Percentiles rank a stretch among this genome's conserved stretches.
These are phyloP conservation scores for Diutina neorugosa DNA, from an alignment of 1,139 yeast genomes.

Conservation along the genomic window DNA sequence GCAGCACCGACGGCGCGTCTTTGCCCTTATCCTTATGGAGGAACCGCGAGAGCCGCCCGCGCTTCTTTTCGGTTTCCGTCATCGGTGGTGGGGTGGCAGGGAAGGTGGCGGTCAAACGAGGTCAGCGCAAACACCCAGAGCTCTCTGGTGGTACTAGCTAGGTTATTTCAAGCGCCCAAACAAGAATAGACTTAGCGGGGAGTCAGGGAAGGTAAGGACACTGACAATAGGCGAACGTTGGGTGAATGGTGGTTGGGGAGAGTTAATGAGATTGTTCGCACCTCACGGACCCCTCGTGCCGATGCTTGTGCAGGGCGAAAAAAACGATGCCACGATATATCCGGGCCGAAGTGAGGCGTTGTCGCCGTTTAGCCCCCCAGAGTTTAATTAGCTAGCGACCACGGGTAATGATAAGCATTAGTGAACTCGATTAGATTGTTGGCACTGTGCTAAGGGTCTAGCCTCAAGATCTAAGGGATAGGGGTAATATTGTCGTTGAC, in stretches of 20 bases:
- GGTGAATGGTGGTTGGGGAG: neutral
- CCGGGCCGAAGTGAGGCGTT: neutral
- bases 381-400: no score
- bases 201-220: no score
- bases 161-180: neutral
- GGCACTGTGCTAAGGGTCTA: no score
- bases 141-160: neutral
- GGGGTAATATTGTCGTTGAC: no score
- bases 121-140: no score
- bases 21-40: conserved; percentile 10
- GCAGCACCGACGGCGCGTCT: neutral
- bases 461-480: no score
- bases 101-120: neutral
- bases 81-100: neutral
- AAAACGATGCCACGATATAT: neutral
- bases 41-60: neutral
- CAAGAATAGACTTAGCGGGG: neutral
- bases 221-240: no score
- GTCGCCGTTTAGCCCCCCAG: neutral
- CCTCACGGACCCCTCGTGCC: neutral
- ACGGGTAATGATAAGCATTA: no score
- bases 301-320: neutral
- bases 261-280: neutral
- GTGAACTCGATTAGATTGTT: no score
- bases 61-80: neutral